Evolutionary conservation across 2,329 filamentous ascomycete species (phyloP), one percentile per base, ranked within the genome.

Genomic region (Colletotrichum tropicicola): DNA sequence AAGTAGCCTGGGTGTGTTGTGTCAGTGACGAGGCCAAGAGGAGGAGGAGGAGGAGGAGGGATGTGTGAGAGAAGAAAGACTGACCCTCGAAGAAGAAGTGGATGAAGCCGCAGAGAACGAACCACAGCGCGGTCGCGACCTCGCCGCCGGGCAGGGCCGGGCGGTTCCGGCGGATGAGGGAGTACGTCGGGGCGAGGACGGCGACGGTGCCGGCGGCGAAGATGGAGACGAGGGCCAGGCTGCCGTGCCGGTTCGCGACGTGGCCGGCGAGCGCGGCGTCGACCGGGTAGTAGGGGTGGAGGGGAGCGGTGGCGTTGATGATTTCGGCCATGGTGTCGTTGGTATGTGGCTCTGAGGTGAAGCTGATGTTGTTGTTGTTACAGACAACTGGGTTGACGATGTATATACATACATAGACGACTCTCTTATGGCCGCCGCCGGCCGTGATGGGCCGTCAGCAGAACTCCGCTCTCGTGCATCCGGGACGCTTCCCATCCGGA

Each of bases 221-320:
- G 58, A 82, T 80, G 37, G 77, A 75, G 10, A 93, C 82, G 6
- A 94, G 83, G 5, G 83, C 79, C 1, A 84, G 73, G 5, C 91
- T 84, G 48, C 84, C 81, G 72, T 85, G 83, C 64, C 89, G 85
- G 74, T 94, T 94, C 70, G 89, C 85, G 44, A 88, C 78, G 76
- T 92, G 94, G 65, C 82, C 85, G 3, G 83, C 77, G 62, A 95
- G 86, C 17, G 82, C 78, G 37, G 88, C 84, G 56, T 88, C 85
- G 21, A 89, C 73, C 5, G 92, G 92, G 72, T 91, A 93, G 79
- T 92, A 94, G 1, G 91, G 91, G 74, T 94, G 90, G 15, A 15
- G 27, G 3, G 66, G 30, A n/a, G 51, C 35, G 23, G 52, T 65
- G 41, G 39, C 41, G 48, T 65, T 60, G 47, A 65, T 55, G 41